phyloP scores from a whole-genome alignment of 306 rosid genomes.

The Corylus avellana region DNA sequence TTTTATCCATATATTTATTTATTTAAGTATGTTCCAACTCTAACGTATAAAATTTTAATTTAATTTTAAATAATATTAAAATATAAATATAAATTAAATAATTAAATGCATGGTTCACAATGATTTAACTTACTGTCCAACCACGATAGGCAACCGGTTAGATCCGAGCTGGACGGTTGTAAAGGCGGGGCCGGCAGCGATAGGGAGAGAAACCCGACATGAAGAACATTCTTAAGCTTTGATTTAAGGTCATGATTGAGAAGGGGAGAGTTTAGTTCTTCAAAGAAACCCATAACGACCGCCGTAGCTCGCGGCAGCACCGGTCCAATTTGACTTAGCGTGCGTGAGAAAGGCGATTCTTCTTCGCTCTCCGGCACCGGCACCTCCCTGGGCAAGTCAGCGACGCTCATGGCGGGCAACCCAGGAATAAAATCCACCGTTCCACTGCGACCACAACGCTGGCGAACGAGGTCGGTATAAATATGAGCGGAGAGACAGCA shows the following conservation, averaged over 20 bases:
- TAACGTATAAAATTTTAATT: too few relatives aligned
- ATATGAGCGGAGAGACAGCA: slow-evolving; percentile 36
- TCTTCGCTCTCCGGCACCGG: background rate
- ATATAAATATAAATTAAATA: too few relatives aligned
- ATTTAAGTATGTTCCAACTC: too few relatives aligned
- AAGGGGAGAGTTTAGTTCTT: slow-evolving; percentile 13
- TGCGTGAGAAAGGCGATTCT: slow-evolving; percentile 28
- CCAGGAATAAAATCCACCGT: slow-evolving; percentile 49
- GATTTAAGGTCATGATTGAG: slow-evolving; percentile 10
- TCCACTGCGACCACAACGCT: background rate
- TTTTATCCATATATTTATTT: too few relatives aligned
- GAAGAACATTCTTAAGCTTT: slow-evolving; percentile 12
- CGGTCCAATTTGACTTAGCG: slow-evolving; percentile 25
- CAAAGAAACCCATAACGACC: slow-evolving; percentile 36
- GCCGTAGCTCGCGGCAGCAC: slow-evolving; percentile 39
- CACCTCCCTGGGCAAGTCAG: slow-evolving; percentile 40
- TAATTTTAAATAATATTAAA: too few relatives aligned
- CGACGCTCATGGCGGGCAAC: slow-evolving; percentile 27
- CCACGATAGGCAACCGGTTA: slow-evolving; percentile 31
- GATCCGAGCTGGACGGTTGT: slow-evolving; percentile 9
- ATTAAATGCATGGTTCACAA: too few relatives aligned
- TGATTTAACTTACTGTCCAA: background rate
- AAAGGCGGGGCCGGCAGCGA: slow-evolving; percentile 13
- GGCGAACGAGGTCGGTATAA: slow-evolving; percentile 31
- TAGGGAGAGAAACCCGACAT: slow-evolving; percentile 20